Base-by-base conservation (phyloP, 1,284 basidiomycete genomes). In the Pascua sp. region DNA sequence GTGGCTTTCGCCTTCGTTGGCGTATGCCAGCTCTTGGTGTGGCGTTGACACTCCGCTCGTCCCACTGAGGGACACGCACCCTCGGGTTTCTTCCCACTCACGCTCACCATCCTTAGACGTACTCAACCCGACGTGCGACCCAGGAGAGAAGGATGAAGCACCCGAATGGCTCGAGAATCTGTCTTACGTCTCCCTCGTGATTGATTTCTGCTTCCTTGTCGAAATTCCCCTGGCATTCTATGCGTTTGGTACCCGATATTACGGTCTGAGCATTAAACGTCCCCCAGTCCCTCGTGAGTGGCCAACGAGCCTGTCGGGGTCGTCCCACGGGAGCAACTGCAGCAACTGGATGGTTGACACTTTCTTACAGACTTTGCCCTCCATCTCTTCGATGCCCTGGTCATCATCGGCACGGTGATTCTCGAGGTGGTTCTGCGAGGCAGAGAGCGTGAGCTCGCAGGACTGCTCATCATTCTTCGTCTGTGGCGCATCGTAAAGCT, bases 401-500 rank as follows among this genome's bases (percentile, higher is more conserved):
- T 90, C 57, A 85, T 90, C 63, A 16, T 88, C 59, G 81, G 81
- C 8, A 90, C 88, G 0, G 88, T 90, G 67, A 73, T 85, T 8
- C 80, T 90, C 43, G 88, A 90, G 71, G 80, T 86, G 13, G 79
- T 82, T 8, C 78, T 90, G 9, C 87, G 8, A 80, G 78, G 56
- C 85, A 87, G 68, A 77, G 83, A 61, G 49, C 47, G 57, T 10
- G 87, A 90, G 67, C 80, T 90, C 18, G 86, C 84, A 2, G 82
- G 81, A 8, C 75, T 90, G 24, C 81, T 90, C 42, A 80, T 90
- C 48, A 77, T 87, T 10, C 77, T 90, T 17, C 87, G 89, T 71
- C 69, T 90, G 11, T 89, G 88, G 88, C 80, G 89, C 38, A 77
- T 90, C 24, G 82, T 90, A 36, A 88, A 89, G 69, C 78, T 90